Base-by-base conservation (phyloP, 352 stramenopile species). In the Globisporangium perplexum region DNA sequence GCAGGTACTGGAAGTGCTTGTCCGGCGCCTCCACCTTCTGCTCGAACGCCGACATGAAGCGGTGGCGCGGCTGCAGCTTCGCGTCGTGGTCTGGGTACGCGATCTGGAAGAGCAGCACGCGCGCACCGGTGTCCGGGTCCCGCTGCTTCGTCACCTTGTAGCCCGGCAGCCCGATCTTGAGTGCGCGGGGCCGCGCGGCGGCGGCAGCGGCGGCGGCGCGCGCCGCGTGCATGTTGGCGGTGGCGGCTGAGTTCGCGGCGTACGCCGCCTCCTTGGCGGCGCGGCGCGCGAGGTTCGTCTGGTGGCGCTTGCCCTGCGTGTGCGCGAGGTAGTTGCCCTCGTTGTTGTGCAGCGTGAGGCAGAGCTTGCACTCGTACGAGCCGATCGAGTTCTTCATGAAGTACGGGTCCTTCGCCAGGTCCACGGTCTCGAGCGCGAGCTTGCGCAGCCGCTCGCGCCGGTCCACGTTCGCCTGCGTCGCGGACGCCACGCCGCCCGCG, bases 11-110 rank as follows among this genome's bases (percentile, higher is more conserved):
- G 60, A 92, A 90, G 52, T 87, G 82, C 59, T 97, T 97, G 75
- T 99, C 95, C 0, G 96, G 90, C 7, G 86, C 78, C 61, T 99
- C 97, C n/a, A 99, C 88, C 47, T 96, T 91, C 68, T 99, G 97
- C 79, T 99, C 97, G 72, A 98, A 99, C n/a, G 97, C 87, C 53
- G 85, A 98, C 97, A 99, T 99, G 82, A 99, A 99, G 36, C 97
- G 83, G 72, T 99, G 96, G 12, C 97, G 83, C 23, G 97, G 97
- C 75, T 99, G 96, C 23, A 96, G 54, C 39, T 91, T 86, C 22
- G 85, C 62, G 23, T 97, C 92, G 45, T 98, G 90, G 58, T 99
- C 93, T 12, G 97, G 96, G 71, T 98, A 99, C 60, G 93, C 80
- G 45, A 99, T 76, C 69, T 98, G 88, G 73, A 98, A 98, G 12